Percentiles rank a stretch among this genome's conserved stretches.
phyloP scores from a whole-genome alignment of 2,329 filamentous ascomycete genomes.

The Pseudogymnoascus verrucosus region DNA sequence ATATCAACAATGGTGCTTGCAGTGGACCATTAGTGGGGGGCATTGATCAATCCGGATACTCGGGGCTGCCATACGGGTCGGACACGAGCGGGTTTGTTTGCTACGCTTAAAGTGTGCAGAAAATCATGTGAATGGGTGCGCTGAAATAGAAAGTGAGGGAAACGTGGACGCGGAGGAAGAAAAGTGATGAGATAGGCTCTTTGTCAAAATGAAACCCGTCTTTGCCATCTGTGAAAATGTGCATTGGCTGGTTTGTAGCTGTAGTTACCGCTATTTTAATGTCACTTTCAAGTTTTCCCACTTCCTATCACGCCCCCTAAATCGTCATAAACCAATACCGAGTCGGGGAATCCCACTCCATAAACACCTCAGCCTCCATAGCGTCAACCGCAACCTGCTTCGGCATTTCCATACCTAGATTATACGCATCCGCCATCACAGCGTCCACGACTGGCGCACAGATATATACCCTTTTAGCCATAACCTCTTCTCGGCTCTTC shows the following conservation, averaged over 20 bases:
- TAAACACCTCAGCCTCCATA: constrained; percentile 35
- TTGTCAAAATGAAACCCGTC: not conserved
- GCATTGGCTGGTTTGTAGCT: too few species aligned
- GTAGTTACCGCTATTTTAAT: not conserved
- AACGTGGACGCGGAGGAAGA: not conserved
- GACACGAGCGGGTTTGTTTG: not conserved
- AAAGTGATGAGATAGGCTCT: not conserved
- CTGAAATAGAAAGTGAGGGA: not conserved
- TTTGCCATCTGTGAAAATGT: not conserved
- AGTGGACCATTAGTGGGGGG: not conserved
- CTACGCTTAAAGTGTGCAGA: not conserved
- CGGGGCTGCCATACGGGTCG: not conserved
- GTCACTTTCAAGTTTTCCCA: not conserved
- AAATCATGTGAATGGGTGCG: not conserved
- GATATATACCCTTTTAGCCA: constrained; percentile 23
- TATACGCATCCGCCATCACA: constrained; percentile 31
- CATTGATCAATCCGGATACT: not conserved
- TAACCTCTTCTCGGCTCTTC: constrained; percentile 11
- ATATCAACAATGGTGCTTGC: not conserved
- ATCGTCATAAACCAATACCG: constrained; percentile 33
- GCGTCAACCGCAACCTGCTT: constrained; percentile 26
- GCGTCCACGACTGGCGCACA: constrained; percentile 32
- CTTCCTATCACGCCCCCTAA: not conserved
- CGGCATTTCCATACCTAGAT: constrained; percentile 34
- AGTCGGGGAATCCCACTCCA: constrained; percentile 37